Percentiles rank a stretch among this genome's conserved stretches.
phyloP scores from a whole-genome alignment of 169 alveolate genomes.

The Plasmodium ovale region DNA sequence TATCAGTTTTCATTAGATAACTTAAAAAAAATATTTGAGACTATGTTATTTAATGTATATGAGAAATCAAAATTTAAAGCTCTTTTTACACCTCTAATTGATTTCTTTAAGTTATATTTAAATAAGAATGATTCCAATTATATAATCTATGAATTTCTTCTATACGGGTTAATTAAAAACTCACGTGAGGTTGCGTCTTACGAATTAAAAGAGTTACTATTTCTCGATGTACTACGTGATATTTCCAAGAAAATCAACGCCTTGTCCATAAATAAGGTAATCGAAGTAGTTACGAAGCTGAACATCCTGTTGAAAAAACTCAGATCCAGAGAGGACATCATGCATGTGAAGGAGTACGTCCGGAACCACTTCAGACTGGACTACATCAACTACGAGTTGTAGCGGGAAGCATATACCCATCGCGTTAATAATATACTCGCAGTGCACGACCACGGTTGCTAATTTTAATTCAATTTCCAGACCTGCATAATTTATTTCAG shows the following conservation, averaged over 20 bases:
- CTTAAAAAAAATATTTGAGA: constrained; percentile 26
- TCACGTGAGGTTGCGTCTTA: constrained; percentile 31
- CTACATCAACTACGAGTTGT: constrained; percentile 32
- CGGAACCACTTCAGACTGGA: constrained; percentile 13
- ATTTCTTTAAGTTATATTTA: constrained; percentile 41
- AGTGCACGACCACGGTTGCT: too few species aligned
- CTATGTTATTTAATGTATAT: constrained; percentile 39
- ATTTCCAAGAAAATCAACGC: constrained; percentile 25
- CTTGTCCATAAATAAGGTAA: constrained; percentile 19
- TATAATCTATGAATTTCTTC: constrained; percentile 25
- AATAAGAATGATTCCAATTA: constrained; percentile 44
- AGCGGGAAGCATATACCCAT: not conserved
- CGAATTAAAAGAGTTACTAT: constrained; percentile 47
- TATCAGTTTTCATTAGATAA: constrained; percentile 25
- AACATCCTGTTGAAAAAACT: constrained; percentile 52
- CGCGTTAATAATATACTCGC: too few species aligned
- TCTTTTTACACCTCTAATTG: constrained; percentile 38
- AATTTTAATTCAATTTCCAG: too few species aligned
- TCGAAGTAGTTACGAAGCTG: constrained; percentile 30
- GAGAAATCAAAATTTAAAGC: constrained; percentile 41
- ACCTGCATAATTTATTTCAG: too few species aligned
- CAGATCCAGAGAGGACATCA: constrained; percentile 60
- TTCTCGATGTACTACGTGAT: constrained; percentile 50
- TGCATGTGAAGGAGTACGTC: constrained; percentile 28
- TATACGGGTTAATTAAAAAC: constrained; percentile 40